Base-by-base conservation (phyloP, 306 rosid genomes). In the Begonia masoniana region DNA sequence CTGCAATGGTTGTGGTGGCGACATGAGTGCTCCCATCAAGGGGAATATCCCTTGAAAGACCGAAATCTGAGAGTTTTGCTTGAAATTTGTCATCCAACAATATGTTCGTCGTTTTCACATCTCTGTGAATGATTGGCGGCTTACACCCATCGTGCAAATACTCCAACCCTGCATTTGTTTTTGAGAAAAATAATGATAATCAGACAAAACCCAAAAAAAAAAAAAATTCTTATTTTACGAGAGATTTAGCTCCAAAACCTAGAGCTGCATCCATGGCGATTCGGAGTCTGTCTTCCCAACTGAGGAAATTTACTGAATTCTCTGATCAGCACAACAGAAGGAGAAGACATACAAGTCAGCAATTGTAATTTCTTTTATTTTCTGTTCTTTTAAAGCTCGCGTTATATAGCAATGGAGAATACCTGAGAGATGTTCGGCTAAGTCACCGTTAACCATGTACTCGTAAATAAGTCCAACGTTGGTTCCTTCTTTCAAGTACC, bases 91-190 rank as follows among this genome's bases (percentile, higher is more conserved):
- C 72, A 67, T 69, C 64, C 43, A 85, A 9, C 58, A 82, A 60
- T 57, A 85, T 75, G 80, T 85, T 85, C 47, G 73, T 67, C 15
- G 81, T 52, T 55, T 85, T 85, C 15, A 76, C 67, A 51, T 85
- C 95, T 70, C 83, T 77, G 51, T 82, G 92, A 42, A 85, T 72
- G 58, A 82, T 75, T 2, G 85, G 76, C 26, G 76, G 82, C 39
- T 65, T 66, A 53, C 85, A 73, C 12, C 78, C 79, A 12, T 66
- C 57, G 55, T 77, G 83, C 54, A 85, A 47, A 62, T 79, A 79
- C 73, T 77, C 95, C 63, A 81, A 64, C 43, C 87, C 80, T 62
- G 56, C n/a, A 49, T 14, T 61, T 51, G 10, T 21, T 59, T 36
- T 48, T 43, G 8, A 53, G 39, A 14, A 2, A 12, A 15, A 14